Conservation (phyloP, 2,329 filamentous ascomycete genomes). For the Cadophora luteo-olivacea region DNA sequence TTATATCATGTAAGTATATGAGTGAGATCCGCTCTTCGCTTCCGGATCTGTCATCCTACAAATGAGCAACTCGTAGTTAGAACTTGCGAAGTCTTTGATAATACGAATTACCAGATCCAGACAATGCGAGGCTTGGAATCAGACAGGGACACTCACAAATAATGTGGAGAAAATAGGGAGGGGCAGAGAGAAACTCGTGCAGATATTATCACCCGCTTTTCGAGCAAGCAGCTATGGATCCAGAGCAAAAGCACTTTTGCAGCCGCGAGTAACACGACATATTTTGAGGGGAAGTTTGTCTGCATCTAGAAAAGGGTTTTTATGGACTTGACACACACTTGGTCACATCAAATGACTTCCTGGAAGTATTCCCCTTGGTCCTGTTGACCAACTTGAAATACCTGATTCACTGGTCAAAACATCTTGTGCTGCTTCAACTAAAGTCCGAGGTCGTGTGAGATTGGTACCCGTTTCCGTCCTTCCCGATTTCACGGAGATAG, state of each 20-base stretch:
- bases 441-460: background rate
- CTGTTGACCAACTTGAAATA: background rate
- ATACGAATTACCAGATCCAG: conserved; percentile 23
- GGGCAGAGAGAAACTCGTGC: conserved; percentile 9
- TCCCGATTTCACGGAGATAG: background rate
- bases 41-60: background rate
- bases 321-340: background rate
- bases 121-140: conserved; percentile 19
- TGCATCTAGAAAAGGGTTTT: background rate
- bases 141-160: background rate
- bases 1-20: background rate
- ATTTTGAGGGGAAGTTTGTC: background rate
- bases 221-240: background rate
- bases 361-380: conserved; percentile 1
- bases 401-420: background rate
- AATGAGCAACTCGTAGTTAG: background rate
- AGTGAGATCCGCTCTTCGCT: background rate
- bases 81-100: background rate
- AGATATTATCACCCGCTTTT: background rate
- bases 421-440: conserved; percentile 6
- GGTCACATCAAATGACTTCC: background rate
- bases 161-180: conserved; percentile 10
- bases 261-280: background rate
- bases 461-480: background rate
- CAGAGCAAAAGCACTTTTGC: background rate